Conservation (phyloP, 352 stramenopile genomes). For the Phytopythium boreale region DNA sequence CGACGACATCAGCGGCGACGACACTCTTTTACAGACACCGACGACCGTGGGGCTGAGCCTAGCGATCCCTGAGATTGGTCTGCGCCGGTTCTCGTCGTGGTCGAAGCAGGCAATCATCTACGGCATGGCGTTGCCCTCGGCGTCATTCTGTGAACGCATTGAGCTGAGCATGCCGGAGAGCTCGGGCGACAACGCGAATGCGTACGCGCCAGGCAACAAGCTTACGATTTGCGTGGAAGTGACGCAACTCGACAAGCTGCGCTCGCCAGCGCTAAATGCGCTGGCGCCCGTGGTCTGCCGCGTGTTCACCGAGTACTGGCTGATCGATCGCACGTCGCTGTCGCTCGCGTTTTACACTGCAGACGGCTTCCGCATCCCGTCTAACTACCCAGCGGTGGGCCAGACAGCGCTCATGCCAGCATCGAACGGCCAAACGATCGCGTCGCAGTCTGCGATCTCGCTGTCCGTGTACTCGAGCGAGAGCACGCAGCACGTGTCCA, state of each 20-base stretch:
- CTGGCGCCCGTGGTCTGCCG: slow-evolving; percentile 60
- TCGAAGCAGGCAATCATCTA: slow-evolving; percentile 63
- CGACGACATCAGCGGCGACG: slow-evolving; percentile 10
- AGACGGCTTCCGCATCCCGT: slow-evolving; percentile 54
- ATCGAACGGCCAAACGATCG: not conserved
- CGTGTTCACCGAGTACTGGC: slow-evolving; percentile 82
- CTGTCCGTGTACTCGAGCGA: slow-evolving; percentile 71
- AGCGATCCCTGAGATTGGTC: slow-evolving; percentile 58
- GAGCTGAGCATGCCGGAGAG: slow-evolving; percentile 53
- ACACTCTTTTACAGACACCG: slow-evolving; percentile 30
- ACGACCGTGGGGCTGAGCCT: slow-evolving; percentile 72
- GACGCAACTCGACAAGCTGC: slow-evolving; percentile 47
- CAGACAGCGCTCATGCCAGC: not conserved
- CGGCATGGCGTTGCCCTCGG: slow-evolving; percentile 30
- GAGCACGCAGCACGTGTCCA: slow-evolving; percentile 58
- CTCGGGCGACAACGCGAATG: slow-evolving; percentile 14
- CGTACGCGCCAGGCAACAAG: slow-evolving; percentile 35
- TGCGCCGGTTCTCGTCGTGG: slow-evolving; percentile 54
- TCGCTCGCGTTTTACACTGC: slow-evolving; percentile 68
- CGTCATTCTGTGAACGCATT: slow-evolving; percentile 53
- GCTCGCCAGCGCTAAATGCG: slow-evolving; percentile 34
- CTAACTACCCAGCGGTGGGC: slow-evolving; percentile 27
- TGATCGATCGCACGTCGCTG: slow-evolving; percentile 77
- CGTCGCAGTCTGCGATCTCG: slow-evolving; percentile 40
- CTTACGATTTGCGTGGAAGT: slow-evolving; percentile 63